phyloP scores from a whole-genome alignment of 2,329 filamentous ascomycete genomes.

The Diaporthe aspalathi region DNA sequence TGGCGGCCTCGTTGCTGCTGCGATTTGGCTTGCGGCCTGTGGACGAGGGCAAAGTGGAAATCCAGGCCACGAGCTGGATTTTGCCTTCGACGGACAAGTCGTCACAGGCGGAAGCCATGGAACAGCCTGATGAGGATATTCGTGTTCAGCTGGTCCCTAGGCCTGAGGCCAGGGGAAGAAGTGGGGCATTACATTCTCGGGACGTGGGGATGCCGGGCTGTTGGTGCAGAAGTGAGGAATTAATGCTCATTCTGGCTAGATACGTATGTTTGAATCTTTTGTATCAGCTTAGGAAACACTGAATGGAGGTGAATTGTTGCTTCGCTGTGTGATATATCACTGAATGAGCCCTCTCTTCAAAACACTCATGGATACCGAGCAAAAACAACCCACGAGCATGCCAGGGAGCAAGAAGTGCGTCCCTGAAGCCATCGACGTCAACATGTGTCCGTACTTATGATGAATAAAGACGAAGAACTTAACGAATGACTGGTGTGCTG shows the following conservation, averaged over 20 bases:
- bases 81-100: constrained; percentile 34
- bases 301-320: background rate
- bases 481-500: background rate
- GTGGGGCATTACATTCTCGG: too few species aligned
- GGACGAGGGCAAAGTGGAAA: constrained; percentile 4
- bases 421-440: background rate
- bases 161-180: background rate
- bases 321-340: background rate
- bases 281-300: background rate
- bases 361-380: background rate
- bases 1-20: constrained; percentile 42
- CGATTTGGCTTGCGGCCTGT: constrained; percentile 41
- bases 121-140: constrained; percentile 41
- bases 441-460: background rate
- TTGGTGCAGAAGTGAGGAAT: too few species aligned
- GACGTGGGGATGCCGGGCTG: too few species aligned
- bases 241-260: background rate
- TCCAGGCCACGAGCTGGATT: background rate
- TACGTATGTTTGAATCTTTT: background rate
- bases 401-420: background rate
- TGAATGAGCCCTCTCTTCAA: background rate
- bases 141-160: background rate
- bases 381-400: background rate
- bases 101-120: constrained; percentile 39
- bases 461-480: background rate